Conservation (phyloP, 345 rosid species). For the Geranium rotundifolium region DNA sequence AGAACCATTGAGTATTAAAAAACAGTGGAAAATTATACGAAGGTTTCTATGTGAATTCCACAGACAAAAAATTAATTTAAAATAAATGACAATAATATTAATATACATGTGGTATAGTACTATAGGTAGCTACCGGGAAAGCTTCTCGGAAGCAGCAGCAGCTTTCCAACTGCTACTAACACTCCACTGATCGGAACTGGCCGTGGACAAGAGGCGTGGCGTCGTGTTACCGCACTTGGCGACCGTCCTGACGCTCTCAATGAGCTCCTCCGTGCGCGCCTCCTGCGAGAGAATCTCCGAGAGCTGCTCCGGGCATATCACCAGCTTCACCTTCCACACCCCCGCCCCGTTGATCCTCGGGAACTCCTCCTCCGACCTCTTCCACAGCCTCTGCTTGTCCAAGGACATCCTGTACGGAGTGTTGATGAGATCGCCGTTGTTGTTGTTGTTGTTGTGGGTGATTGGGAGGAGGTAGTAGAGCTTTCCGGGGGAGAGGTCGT, state of each 20-base stretch:
- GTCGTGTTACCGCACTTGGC: conserved; percentile 47
- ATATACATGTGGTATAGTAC: too few species aligned
- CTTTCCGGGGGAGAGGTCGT: conserved; percentile 41
- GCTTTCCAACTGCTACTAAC: conserved; percentile 29
- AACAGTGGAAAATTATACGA: too few species aligned
- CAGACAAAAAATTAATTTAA: too few species aligned
- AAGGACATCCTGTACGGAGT: conserved; percentile 56
- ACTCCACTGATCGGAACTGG: conserved; percentile 46
- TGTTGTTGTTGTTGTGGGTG: neutral
- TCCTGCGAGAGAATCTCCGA: conserved; percentile 59
- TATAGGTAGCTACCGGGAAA: too few species aligned
- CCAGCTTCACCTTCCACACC: conserved; percentile 86
- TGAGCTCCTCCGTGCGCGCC: conserved; percentile 48
- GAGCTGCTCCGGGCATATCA: conserved; percentile 48
- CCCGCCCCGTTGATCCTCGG: conserved; percentile 28
- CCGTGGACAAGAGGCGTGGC: conserved; percentile 18
- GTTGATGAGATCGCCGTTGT: conserved; percentile 20
- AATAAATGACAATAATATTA: too few species aligned
- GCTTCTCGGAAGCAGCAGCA: conserved; percentile 16
- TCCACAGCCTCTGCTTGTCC: neutral
- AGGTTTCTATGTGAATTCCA: too few species aligned
- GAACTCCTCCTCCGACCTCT: conserved; percentile 24
- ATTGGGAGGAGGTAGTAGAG: conserved; percentile 53
- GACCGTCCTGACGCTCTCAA: conserved; percentile 63
- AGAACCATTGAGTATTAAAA: too few species aligned